These are phyloP conservation scores for Penicillium desertorum DNA, from an alignment of 495 filamentous ascomycete species.

Conservation along the genomic window DNA sequence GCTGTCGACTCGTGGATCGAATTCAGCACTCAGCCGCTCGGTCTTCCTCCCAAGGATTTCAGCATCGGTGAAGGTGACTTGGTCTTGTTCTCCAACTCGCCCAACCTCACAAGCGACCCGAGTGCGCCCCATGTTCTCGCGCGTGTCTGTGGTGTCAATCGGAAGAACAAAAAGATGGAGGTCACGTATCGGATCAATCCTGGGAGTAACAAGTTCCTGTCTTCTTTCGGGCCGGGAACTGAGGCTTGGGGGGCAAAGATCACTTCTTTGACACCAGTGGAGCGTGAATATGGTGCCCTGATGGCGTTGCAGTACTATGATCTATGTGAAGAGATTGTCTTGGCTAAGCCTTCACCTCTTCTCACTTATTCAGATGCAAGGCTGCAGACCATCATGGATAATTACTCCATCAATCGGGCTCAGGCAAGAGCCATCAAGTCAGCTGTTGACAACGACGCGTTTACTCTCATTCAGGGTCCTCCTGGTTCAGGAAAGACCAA, in stretches of 20 bases:
- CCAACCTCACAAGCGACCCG: constrained; percentile 60
- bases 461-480: constrained; percentile 93
- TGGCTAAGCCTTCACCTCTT: constrained; percentile 84
- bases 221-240: constrained; percentile 53
- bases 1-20: constrained; percentile 92
- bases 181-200: constrained; percentile 80
- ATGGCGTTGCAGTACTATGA: constrained; percentile 92
- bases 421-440: constrained; percentile 93
- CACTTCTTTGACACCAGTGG: constrained; percentile 84
- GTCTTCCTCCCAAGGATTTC: constrained; percentile 65
- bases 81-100: constrained; percentile 72
- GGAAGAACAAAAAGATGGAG: constrained; percentile 76
- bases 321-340: constrained; percentile 84
- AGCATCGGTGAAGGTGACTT: constrained; percentile 82
- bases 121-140: constrained; percentile 78
- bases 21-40: constrained; percentile 77
- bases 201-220: constrained; percentile 51
- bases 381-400: constrained; percentile 62
- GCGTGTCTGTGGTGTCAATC: constrained; percentile 72
- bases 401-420: constrained; percentile 81
- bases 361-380: constrained; percentile 72
- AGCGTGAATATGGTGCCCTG: constrained; percentile 91
- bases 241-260: constrained; percentile 76
- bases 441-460: constrained; percentile 90
- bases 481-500: constrained; percentile 98